phyloP scores from a whole-genome alignment of 2,329 filamentous ascomycete species.

The Teratosphaeria gauchensis region DNA sequence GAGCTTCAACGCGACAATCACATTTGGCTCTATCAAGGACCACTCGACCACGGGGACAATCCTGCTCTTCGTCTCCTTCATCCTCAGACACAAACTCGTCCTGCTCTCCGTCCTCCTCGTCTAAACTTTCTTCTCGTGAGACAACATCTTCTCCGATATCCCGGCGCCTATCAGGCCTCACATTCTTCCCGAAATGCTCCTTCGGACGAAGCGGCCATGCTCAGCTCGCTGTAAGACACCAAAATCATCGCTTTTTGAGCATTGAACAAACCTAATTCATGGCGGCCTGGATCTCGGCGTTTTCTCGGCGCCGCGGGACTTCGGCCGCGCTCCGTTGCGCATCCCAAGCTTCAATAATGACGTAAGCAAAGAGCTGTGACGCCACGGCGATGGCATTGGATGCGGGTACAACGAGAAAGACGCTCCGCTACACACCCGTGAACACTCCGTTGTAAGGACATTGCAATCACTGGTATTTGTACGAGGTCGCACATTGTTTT shows the following conservation, averaged over 20 bases:
- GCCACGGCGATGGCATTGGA: neutral
- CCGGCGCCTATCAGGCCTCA: neutral
- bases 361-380: neutral
- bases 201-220: neutral
- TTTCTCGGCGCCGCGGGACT: neutral
- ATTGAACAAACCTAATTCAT: neutral
- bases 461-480: neutral
- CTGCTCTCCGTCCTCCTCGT: neutral
- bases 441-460: neutral
- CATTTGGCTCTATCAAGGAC: too few species aligned
- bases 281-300: neutral
- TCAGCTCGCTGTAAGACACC: neutral
- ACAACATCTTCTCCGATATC: neutral
- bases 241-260: too few species aligned
- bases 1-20: too few species aligned
- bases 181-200: neutral
- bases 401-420: neutral
- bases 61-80: too few species aligned
- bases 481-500: too few species aligned
- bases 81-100: too few species aligned
- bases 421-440: neutral
- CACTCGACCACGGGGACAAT: too few species aligned
- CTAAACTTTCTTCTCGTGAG: neutral
- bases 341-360: neutral
- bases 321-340: too few species aligned